A percentile compares a stretch with the other conserved stretches of the same genome.
Conservation (phyloP, 352 stramenopile species). For the Aphanomyces invadans region DNA sequence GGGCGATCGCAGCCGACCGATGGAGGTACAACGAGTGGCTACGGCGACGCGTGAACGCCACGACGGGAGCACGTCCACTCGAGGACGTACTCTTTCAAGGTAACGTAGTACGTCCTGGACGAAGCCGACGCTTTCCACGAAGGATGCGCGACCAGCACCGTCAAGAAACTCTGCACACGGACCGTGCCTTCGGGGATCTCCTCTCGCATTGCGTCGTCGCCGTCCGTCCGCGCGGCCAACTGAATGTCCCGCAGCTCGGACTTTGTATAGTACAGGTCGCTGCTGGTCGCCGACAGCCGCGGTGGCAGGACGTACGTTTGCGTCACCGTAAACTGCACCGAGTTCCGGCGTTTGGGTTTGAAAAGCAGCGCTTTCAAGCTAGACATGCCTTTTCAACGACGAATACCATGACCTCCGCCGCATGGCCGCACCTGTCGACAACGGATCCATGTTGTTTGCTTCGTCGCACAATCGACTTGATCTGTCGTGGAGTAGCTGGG, state of each 20-base stretch:
- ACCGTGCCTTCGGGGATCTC: constrained; percentile 4
- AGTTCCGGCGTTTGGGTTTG: constrained; percentile 1
- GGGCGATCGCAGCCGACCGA: not conserved
- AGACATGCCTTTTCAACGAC: too few species aligned
- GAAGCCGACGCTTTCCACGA: not conserved
- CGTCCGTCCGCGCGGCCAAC: too few species aligned
- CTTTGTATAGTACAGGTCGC: not conserved
- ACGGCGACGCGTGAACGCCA: too few species aligned
- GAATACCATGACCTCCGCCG: too few species aligned
- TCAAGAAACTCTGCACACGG: constrained; percentile 3
- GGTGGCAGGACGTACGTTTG: constrained; percentile 8
- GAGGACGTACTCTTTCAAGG: constrained; percentile 6
- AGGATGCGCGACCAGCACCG: not conserved
- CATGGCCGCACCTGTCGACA: not conserved
- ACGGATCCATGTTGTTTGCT: not conserved
- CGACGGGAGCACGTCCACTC: too few species aligned
- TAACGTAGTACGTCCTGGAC: not conserved
- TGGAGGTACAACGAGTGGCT: not conserved
- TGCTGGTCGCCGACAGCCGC: not conserved
- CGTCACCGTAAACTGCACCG: constrained; percentile 5
- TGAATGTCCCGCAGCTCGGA: constrained; percentile 1
- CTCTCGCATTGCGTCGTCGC: not conserved
- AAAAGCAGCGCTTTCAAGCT: constrained; percentile 5
- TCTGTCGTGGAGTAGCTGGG: too few species aligned
- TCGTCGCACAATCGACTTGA: not conserved